phyloP scores from a whole-genome alignment of 1,284 basidiomycete genomes.

The Leccinum solheimii region DNA sequence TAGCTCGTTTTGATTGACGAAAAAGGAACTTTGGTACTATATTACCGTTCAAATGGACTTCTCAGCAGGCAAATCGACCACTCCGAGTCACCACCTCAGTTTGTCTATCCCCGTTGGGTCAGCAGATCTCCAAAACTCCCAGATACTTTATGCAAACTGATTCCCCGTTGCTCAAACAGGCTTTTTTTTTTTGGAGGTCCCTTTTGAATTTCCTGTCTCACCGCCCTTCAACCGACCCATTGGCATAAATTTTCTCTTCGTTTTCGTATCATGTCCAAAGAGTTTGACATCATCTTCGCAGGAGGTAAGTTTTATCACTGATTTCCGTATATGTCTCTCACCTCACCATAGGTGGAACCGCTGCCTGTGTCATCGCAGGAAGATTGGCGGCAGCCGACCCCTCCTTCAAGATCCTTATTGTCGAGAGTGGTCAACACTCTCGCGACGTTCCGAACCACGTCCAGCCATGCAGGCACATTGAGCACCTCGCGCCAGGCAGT shows the following conservation, averaged over 20 bases:
- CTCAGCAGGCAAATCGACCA: too few species aligned
- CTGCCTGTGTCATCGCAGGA: not conserved
- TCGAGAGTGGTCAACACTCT: conserved; percentile 29
- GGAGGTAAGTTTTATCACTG: not conserved
- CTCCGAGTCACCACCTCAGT: too few species aligned
- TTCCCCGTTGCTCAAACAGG: too few species aligned
- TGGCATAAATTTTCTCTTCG: not conserved
- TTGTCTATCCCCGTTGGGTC: too few species aligned
- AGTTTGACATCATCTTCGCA: not conserved
- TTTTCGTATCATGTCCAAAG: not conserved
- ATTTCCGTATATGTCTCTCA: not conserved
- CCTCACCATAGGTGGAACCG: conserved; percentile 23
- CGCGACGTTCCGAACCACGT: conserved; percentile 43
- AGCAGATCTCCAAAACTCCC: too few species aligned
- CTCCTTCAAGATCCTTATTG: conserved; percentile 40
- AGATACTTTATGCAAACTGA: too few species aligned
- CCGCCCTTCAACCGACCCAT: too few species aligned
- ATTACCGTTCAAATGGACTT: too few species aligned
- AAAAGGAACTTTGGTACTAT: too few species aligned
- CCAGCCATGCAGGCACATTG: conserved; percentile 49
- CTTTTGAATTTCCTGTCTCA: too few species aligned
- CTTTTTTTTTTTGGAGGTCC: too few species aligned
- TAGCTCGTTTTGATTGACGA: too few species aligned
- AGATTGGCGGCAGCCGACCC: conserved; percentile 36
- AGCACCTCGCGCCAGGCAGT: conserved; percentile 40